These are phyloP conservation scores for Epithemia pelagica DNA, from an alignment of 108 stramenopile genomes.

Conservation along the genomic window DNA sequence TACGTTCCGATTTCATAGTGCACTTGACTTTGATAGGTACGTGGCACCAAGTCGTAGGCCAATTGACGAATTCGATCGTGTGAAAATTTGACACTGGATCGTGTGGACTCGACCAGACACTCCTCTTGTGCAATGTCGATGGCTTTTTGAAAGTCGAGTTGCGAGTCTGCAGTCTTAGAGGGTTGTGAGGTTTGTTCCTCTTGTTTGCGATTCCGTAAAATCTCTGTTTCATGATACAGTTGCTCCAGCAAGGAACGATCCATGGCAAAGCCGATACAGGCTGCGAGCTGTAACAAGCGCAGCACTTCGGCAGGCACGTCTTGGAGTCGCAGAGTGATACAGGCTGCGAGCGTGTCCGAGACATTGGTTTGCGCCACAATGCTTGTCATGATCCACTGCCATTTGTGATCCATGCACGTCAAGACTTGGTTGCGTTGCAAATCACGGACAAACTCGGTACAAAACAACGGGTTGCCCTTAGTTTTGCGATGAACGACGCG, in stretches of 20 bases:
- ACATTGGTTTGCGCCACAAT: background rate
- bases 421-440: constrained; percentile 28
- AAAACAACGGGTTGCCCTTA: constrained; percentile 51
- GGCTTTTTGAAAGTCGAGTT: no score
- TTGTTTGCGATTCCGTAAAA: no score
- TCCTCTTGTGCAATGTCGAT: no score
- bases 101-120: background rate
- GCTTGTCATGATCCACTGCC: constrained; percentile 37
- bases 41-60: background rate
- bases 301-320: background rate
- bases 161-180: no score
- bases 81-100: background rate
- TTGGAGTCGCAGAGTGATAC: background rate
- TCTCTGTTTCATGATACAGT: no score
- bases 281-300: background rate
- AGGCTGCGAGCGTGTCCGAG: background rate
- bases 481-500: constrained; percentile 41
- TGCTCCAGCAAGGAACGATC: background rate
- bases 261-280: background rate
- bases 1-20: background rate
- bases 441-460: constrained; percentile 29
- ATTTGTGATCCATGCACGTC: constrained; percentile 25
- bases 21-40: background rate
- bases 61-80: background rate
- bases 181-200: no score